Evolutionary conservation across 177 flowering plant genomes (phyloP).

Genomic region (Vitis hybrid): DNA sequence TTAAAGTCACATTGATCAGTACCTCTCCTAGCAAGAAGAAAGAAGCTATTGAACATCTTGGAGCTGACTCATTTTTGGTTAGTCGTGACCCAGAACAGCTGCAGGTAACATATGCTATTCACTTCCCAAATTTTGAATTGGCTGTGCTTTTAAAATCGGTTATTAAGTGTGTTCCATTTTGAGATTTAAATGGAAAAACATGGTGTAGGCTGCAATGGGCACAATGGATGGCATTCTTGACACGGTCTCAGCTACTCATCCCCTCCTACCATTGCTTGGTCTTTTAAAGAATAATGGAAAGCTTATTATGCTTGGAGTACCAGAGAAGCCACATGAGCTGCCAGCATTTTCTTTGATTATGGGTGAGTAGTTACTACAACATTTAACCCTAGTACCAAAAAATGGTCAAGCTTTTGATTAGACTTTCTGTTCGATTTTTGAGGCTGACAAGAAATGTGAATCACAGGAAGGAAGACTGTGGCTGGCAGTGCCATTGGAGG

Average conservation of each 20-base stretch:
- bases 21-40: background rate
- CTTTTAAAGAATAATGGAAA: background rate
- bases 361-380: too few species aligned
- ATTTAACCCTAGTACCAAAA: too few species aligned
- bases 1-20: conserved; percentile 8
- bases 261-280: background rate
- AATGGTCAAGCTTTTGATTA: too few species aligned
- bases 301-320: conserved; percentile 6
- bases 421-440: too few species aligned
- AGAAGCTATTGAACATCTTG: conserved; percentile 8
- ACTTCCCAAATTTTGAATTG: too few species aligned
- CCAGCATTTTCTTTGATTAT: conserved; percentile 3
- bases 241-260: conserved; percentile 8
- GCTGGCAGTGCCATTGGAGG: conserved; percentile 18
- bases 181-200: too few species aligned
- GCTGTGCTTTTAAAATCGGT: too few species aligned
- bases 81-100: conserved; percentile 1
- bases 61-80: conserved; percentile 10
- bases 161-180: too few species aligned
- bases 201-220: too few species aligned
- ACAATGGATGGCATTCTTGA: conserved; percentile 21
- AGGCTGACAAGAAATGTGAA: too few species aligned
- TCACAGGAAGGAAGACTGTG: conserved; percentile 22
- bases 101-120: conserved; percentile 3
- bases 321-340: conserved; percentile 15